Evolutionary conservation across 1,139 yeast species (phyloP), one percentile per base, ranked within the genome.

Genomic region (Cylindricascospora bacillispora): DNA sequence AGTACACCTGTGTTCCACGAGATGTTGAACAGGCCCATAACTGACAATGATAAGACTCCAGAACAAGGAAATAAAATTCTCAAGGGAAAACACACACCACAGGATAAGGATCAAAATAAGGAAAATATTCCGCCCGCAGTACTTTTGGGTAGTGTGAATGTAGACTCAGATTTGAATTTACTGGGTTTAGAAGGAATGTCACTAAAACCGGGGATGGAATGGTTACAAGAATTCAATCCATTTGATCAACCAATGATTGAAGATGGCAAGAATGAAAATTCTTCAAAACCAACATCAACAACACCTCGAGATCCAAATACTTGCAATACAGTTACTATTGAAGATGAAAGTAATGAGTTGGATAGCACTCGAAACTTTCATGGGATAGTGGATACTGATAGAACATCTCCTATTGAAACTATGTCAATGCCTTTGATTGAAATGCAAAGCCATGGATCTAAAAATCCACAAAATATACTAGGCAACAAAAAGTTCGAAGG

Each of bases 301-400:
- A 60, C 70, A 2, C 69, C 70, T 26, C 58, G 52, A 23, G 67
- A 63, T 42, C 47, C 57, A 9, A 60, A 62, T 22, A 62, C 68
- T 1, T 54, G 60, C 30, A 54, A 55, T 30, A 54, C 60, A 2
- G 35, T 54, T 13, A 51, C 56, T n/a, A 48, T 56, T 21, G 53
- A 49, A 24, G 53, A 51, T 28, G 54, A 45, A 16, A 47, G 44
- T 13, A 37, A 38, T 22, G 30, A 27, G 11, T 26, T 24, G 13
- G 31, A 32, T 11, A 25, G 30, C 11, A 25, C 24, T 13, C 30
- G 25, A 11, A 36, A 33, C 10, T 29, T 31, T 22, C 26, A 25
- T 13, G 18, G 28, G 10, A 34, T 39, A 4, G 38, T 40, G 15
- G 55, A 50, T 26, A 37, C 39, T 17, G 56, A 50, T 26, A 44